phyloP scores from a whole-genome alignment of 352 stramenopile genomes.

The Phytopythium sindhum region DNA sequence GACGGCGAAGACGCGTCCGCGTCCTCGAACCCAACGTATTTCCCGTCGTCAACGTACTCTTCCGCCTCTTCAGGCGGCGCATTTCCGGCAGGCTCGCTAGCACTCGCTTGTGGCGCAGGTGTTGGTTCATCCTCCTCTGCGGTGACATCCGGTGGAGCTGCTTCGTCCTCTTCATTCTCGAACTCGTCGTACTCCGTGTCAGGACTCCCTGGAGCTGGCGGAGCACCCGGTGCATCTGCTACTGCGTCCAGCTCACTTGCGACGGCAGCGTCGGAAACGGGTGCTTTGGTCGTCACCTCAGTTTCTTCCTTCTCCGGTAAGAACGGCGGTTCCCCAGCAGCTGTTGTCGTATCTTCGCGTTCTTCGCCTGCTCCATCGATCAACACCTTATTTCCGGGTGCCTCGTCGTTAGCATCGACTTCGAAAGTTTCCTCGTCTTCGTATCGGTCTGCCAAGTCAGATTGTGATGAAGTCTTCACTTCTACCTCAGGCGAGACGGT shows the following conservation, averaged over 20 bases:
- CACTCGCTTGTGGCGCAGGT: background rate
- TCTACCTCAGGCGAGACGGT: background rate
- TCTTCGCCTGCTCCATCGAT: background rate
- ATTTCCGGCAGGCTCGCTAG: background rate
- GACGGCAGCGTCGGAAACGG: too few species aligned
- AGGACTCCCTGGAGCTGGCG: background rate
- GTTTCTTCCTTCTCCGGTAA: too few species aligned
- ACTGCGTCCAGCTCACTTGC: background rate
- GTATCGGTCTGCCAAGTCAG: background rate
- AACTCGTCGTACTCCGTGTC: slow-evolving; percentile 42
- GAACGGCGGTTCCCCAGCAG: too few species aligned
- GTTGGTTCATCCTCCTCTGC: background rate
- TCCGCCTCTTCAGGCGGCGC: slow-evolving; percentile 18
- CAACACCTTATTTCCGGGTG: too few species aligned
- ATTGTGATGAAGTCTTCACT: background rate
- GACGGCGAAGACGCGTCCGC: slow-evolving; percentile 15
- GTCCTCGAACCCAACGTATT: slow-evolving; percentile 45
- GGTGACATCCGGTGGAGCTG: background rate
- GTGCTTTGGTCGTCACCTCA: too few species aligned
- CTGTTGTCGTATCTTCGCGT: background rate
- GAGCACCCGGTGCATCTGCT: background rate
- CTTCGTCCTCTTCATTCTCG: slow-evolving; percentile 27
- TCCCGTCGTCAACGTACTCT: slow-evolving; percentile 34
- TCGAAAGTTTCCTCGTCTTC: background rate
- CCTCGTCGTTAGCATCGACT: background rate